phyloP scores from a whole-genome alignment of 148 eudicot genomes.

The Chenopodium album region DNA sequence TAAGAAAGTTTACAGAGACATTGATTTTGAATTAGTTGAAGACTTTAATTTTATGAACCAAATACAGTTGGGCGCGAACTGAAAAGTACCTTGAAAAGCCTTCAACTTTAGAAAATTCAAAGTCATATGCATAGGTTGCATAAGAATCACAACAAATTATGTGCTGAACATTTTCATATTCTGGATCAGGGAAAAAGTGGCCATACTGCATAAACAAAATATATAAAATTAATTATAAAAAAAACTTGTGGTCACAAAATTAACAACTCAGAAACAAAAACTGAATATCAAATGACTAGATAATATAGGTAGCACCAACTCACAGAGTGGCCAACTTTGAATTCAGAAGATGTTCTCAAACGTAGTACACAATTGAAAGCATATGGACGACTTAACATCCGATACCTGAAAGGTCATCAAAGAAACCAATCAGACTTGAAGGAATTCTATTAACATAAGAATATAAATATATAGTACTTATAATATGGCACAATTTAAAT shows the following conservation, averaged over 20 bases:
- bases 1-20: neutral
- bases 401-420: constrained; percentile 58
- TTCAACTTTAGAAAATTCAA: constrained; percentile 69
- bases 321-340: constrained; percentile 81
- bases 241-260: constrained; percentile 2
- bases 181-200: constrained; percentile 97
- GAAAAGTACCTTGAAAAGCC: constrained; percentile 82
- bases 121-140: constrained; percentile 94
- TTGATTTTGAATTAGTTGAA: neutral
- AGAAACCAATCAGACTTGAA: neutral
- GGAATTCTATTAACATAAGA: neutral
- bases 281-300: neutral
- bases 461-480: too few relatives aligned
- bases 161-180: constrained; percentile 96
- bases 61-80: neutral
- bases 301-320: constrained; percentile 25
- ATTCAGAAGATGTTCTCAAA: constrained; percentile 86
- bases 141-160: constrained; percentile 90
- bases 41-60: neutral
- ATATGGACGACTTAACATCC: constrained; percentile 94
- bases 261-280: constrained; percentile 13
- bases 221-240: neutral
- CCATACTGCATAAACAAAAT: constrained; percentile 65
- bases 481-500: too few relatives aligned
- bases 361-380: constrained; percentile 91